Conservation (phyloP, 2,329 filamentous ascomycete genomes). For the Neonectria neomacrospora region DNA sequence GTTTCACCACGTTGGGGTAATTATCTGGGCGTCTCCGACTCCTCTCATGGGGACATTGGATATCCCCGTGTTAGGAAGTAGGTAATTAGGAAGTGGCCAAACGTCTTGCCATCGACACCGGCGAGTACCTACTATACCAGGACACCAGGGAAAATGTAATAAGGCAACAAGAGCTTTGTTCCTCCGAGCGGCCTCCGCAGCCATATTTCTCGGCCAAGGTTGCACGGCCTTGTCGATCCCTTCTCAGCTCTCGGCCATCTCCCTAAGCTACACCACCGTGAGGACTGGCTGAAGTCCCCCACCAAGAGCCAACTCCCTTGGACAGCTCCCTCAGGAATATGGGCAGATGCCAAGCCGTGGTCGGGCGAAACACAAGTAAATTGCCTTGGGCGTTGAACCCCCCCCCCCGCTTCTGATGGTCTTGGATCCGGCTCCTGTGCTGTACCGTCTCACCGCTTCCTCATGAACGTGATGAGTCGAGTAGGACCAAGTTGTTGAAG, state of each 20-base stretch:
- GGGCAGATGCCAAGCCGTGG: neutral
- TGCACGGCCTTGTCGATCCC: constrained; percentile 8
- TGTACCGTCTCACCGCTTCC: neutral
- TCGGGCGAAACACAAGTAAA: neutral
- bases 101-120: neutral
- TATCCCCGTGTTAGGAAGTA: no score
- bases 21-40: constrained; percentile 4
- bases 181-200: neutral
- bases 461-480: neutral
- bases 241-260: constrained; percentile 12
- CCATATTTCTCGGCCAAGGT: neutral
- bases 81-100: neutral
- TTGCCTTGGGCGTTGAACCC: neutral
- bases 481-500: neutral
- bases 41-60: no score
- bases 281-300: neutral
- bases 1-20: constrained; percentile 3
- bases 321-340: neutral
- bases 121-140: no score
- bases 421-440: neutral
- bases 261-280: neutral
- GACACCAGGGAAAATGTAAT: neutral
- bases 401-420: neutral
- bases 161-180: neutral
- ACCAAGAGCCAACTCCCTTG: neutral